Evolutionary conservation across 1,284 basidiomycete species (phyloP).

Genomic region (Somion occarium): DNA sequence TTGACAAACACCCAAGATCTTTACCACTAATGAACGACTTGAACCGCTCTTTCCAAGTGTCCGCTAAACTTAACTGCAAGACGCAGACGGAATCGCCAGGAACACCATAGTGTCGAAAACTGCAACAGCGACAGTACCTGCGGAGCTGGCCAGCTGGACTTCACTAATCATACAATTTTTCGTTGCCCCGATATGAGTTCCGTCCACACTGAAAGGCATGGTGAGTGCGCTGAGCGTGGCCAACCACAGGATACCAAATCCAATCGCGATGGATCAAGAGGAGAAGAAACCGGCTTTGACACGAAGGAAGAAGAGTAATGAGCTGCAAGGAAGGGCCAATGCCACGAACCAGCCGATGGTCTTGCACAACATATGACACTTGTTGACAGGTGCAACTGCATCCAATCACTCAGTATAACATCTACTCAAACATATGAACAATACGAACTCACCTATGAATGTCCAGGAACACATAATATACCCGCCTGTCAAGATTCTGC

Average conservation of each 20-base stretch:
- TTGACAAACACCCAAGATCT: neutral
- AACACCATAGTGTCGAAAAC: constrained; percentile 28
- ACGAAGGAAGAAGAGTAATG: constrained; percentile 4
- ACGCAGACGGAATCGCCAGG: constrained; percentile 27
- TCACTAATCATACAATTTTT: neutral
- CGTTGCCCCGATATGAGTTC: neutral
- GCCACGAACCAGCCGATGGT: neutral
- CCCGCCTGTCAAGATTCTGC: neutral
- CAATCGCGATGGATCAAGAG: neutral
- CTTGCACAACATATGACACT: neutral
- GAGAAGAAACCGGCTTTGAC: neutral
- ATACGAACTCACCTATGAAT: neutral
- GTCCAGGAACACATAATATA: neutral
- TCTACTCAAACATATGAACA: too few species aligned
- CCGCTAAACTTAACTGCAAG: neutral
- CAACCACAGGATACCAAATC: constrained; percentile 1
- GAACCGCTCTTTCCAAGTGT: neutral
- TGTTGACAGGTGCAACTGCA: neutral
- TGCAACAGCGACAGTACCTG: neutral
- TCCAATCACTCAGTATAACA: too few species aligned
- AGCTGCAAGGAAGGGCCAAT: neutral
- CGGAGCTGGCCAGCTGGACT: neutral
- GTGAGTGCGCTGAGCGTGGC: neutral
- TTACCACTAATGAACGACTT: neutral
- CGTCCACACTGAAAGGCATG: neutral